A percentile compares a stretch with the other conserved stretches of the same genome.
phyloP scores from a whole-genome alignment of 805 yeast species.

The Teunomyces funiuensis region DNA sequence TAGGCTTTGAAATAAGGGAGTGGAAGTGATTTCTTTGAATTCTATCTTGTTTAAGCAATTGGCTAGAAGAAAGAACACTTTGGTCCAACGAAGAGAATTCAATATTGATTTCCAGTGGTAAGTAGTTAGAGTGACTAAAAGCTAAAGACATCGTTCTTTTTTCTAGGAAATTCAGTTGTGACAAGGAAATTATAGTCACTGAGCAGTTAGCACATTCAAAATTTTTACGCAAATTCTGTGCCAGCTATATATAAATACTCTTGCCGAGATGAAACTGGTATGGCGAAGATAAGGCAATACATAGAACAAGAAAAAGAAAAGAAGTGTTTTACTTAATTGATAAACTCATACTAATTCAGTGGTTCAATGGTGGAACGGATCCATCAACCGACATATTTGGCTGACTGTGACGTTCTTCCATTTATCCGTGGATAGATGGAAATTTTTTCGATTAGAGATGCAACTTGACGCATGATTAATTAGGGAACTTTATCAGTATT shows the following conservation, averaged over 20 bases:
- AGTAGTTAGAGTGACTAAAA: not conserved
- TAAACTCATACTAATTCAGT: no score
- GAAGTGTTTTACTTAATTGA: no score
- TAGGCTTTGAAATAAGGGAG: not conserved
- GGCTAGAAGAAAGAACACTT: not conserved
- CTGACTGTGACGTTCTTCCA: no score
- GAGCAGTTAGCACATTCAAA: not conserved
- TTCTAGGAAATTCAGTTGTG: no score
- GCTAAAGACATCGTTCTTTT: not conserved
- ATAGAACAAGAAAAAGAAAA: no score
- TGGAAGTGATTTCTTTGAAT: not conserved
- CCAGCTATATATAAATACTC: not conserved
- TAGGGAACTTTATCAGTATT: conserved; percentile 1
- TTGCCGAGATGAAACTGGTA: no score
- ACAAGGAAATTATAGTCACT: not conserved
- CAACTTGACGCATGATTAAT: conserved; percentile 7
- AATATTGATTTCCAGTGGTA: not conserved
- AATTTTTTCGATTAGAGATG: not conserved
- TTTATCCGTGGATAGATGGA: no score
- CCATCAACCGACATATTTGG: no score
- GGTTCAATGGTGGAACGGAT: no score
- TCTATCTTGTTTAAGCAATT: not conserved
- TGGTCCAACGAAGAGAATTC: conserved; percentile 1
- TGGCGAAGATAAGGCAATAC: no score
- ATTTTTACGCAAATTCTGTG: not conserved